Evolutionary conservation across 352 stramenopile species (phyloP), one percentile per base, ranked within the genome.

Genomic region (Thalassiosira ordinaria): DNA sequence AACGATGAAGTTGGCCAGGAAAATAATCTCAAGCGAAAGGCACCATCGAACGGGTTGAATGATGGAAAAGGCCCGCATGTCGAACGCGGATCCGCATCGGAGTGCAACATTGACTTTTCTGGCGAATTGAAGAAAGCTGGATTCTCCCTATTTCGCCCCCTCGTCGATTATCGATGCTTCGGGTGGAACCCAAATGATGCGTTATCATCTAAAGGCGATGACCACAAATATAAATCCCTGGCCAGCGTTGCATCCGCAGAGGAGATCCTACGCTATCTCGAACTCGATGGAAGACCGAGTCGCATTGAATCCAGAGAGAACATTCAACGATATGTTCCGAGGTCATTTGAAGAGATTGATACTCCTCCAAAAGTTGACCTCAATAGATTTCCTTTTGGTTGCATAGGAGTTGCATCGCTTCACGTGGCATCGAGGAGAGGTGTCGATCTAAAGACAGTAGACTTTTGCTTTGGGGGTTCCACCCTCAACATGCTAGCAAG

Each of bases 381-480:
- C 44, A 46, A 76, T 27, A 86, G 82, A 47, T 89, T 84, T 72
- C 82, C 82, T 24, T 74, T 66, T 52, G 61, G 74, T 37, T 55
- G 85, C 1, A 29, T 66, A 52, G 73, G 82, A 11, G 62, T 86
- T 26, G 78, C 73, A 9, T 64, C 57, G 26, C 22, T 89, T 9
- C 51, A 84, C 55, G 78, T 85, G 18, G 82, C 82, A 51, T 33
- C 46, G 5, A 66, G 69, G 61, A 11, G 76, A 62, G 59, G 67
- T 59, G 18, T 86, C 33, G 62, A 83, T 16, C 55, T 82, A 1
- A 41, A 78, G 27, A 24, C 74, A 8, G 53, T 86, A 24, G 82
- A 89, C 51, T 89, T 89, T 74, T 74, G 61, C 24, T 86, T 89
- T 73, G 82, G 82, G 22, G 82, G 82, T 22, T 89, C 82, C 49